A percentile compares a stretch with the other conserved stretches of the same genome.
These are phyloP conservation scores for Kwoniella shivajii DNA, from an alignment of 1,284 basidiomycete species.

Conservation along the genomic window DNA sequence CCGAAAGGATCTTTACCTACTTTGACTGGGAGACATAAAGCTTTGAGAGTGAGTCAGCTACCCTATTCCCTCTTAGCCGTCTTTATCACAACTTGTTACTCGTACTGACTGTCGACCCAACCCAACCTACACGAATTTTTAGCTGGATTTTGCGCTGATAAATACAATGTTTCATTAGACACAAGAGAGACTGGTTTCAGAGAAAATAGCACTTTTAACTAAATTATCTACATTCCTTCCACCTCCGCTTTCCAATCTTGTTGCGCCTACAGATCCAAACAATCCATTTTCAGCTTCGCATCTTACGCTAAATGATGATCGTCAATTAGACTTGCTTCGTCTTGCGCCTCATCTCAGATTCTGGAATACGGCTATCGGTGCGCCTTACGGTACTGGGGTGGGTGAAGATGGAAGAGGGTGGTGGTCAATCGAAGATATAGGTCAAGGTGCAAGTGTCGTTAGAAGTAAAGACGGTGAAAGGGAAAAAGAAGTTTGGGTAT, in stretches of 20 bases:
- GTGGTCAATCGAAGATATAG: constrained; percentile 49
- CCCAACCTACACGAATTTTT: no score
- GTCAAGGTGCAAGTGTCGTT: constrained; percentile 41
- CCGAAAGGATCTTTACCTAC: constrained; percentile 49
- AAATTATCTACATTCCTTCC: constrained; percentile 47
- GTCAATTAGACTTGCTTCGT: constrained; percentile 27
- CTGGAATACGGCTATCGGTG: constrained; percentile 28
- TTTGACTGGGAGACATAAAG: constrained; percentile 46
- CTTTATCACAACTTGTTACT: no score
- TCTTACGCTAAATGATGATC: constrained; percentile 1
- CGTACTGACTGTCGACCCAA: no score
- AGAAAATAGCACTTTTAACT: constrained; percentile 39
- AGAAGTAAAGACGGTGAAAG: constrained; percentile 22
- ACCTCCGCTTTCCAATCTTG: constrained; percentile 39
- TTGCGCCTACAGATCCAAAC: constrained; percentile 20
- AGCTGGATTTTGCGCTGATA: no score
- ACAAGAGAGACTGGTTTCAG: constrained; percentile 39
- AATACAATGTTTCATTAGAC: constrained; percentile 33
- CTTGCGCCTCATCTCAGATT: constrained; percentile 27
- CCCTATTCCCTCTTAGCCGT: neutral
- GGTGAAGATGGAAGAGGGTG: constrained; percentile 23
- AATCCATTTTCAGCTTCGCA: constrained; percentile 9
- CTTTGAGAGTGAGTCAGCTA: constrained; percentile 38
- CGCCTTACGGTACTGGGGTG: constrained; percentile 7
- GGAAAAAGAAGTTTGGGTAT: constrained; percentile 48